Percentiles rank a stretch among this genome's conserved stretches.
These are phyloP conservation scores for Trichophyton mentagrophytes DNA, from an alignment of 2,329 filamentous ascomycete species.

Conservation along the genomic window DNA sequence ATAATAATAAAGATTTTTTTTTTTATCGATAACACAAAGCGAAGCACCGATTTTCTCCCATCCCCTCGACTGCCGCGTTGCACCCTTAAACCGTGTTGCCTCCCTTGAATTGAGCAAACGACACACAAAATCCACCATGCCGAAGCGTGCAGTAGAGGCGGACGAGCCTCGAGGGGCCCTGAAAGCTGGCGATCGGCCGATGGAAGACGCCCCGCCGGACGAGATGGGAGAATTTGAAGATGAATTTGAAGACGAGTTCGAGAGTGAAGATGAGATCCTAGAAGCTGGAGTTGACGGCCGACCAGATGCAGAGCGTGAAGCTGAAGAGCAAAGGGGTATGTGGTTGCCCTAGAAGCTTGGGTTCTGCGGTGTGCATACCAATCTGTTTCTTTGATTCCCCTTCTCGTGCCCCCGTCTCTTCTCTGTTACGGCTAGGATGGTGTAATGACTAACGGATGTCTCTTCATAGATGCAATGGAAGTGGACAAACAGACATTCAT, in stretches of 20 bases:
- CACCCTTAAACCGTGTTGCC: background rate
- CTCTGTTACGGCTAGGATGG: background rate
- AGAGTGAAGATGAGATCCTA: slow-evolving; percentile 83
- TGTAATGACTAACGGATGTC: slow-evolving; percentile 9
- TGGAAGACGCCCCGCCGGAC: slow-evolving; percentile 37
- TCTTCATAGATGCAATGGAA: slow-evolving; percentile 65
- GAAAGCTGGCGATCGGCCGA: slow-evolving; percentile 49
- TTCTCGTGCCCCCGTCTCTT: background rate
- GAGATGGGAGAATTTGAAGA: slow-evolving; percentile 53
- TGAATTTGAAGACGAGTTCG: slow-evolving; percentile 93
- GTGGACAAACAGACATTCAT: slow-evolving; percentile 93
- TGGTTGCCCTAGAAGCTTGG: slow-evolving; percentile 14
- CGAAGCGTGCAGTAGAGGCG: slow-evolving; percentile 47
- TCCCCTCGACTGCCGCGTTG: background rate
- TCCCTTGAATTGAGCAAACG: background rate
- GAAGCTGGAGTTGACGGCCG: slow-evolving; percentile 89
- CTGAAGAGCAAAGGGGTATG: slow-evolving; percentile 64
- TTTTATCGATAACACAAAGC: slow-evolving; percentile 1
- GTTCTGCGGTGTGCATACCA: slow-evolving; percentile 14
- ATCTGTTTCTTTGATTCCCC: slow-evolving; percentile 3
- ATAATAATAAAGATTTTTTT: background rate
- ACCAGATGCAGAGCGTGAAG: slow-evolving; percentile 83
- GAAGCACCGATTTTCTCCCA: background rate
- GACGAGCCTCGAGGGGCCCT: slow-evolving; percentile 41
- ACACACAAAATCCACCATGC: slow-evolving; percentile 33